Evolutionary conservation across 352 stramenopile genomes (phyloP).

Genomic region (Pythium rhizo-oryzae): DNA sequence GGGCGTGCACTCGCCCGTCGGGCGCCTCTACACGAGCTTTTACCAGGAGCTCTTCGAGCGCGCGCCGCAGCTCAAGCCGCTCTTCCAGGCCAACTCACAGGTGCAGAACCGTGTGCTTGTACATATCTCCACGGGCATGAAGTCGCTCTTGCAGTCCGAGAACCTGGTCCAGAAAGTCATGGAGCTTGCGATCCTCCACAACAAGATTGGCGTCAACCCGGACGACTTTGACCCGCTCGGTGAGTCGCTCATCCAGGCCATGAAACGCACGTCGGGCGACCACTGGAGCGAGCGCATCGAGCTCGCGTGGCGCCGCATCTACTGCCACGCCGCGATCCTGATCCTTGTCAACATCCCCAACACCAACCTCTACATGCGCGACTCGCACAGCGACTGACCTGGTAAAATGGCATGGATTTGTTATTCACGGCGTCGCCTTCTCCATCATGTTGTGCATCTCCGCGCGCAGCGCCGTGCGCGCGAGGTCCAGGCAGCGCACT

Average conservation of each 20-base stretch:
- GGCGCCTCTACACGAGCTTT: conserved; percentile 55
- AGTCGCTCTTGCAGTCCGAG: conserved; percentile 55
- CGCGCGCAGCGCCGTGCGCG: conserved; percentile 45
- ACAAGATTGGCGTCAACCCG: conserved; percentile 69
- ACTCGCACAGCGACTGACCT: conserved; percentile 26
- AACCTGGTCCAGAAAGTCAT: conserved; percentile 65
- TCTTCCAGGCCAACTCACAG: conserved; percentile 63
- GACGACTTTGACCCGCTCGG: conserved; percentile 67
- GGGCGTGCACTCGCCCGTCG: conserved; percentile 43
- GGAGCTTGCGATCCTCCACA: conserved; percentile 56
- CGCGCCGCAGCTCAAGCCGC: conserved; percentile 53
- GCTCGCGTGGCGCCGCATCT: conserved; percentile 56
- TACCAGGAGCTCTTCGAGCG: conserved; percentile 61
- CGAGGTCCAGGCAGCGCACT: conserved; percentile 58
- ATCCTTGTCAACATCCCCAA: conserved; percentile 73
- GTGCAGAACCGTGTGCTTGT: conserved; percentile 65
- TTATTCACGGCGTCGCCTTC: conserved; percentile 17
- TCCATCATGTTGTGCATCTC: conserved; percentile 35
- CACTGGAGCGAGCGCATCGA: conserved; percentile 58
- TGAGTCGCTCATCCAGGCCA: conserved; percentile 59
- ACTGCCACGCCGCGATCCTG: conserved; percentile 56
- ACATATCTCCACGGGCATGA: conserved; percentile 68
- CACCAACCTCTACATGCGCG: conserved; percentile 43
- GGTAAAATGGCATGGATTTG: too few relatives aligned
- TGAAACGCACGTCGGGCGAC: conserved; percentile 49